phyloP scores from a whole-genome alignment of 345 rosid genomes.

The Firmiana major region DNA sequence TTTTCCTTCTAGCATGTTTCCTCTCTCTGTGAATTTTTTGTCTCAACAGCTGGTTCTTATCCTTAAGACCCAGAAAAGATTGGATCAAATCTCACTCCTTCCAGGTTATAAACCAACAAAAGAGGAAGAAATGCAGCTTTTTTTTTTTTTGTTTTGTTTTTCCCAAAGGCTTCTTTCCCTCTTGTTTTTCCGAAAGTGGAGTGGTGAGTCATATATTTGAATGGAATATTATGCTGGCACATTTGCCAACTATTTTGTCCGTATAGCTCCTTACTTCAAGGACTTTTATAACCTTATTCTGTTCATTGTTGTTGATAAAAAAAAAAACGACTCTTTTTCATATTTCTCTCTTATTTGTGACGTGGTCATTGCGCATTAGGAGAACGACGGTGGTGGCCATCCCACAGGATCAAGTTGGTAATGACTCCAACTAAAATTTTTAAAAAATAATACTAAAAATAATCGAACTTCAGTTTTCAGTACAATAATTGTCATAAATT shows the following conservation, averaged over 20 bases:
- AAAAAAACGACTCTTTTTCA: constrained; percentile 10
- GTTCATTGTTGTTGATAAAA: background rate
- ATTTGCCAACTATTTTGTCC: constrained; percentile 6
- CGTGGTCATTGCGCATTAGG: background rate
- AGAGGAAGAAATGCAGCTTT: background rate
- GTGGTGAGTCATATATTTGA: background rate
- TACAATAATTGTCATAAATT: background rate
- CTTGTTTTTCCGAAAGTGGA: background rate
- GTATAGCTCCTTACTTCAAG: constrained; percentile 7
- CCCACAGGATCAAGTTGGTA: background rate
- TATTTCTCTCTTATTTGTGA: constrained; percentile 23
- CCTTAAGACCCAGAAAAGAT: constrained; percentile 21
- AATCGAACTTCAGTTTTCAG: background rate
- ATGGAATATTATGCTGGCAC: constrained; percentile 11
- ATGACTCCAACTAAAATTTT: background rate
- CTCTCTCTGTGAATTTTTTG: background rate
- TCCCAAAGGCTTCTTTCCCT: background rate
- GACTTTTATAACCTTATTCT: constrained; percentile 2
- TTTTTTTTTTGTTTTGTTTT: no score
- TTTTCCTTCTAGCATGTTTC: constrained; percentile 71
- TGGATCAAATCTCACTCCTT: constrained; percentile 13
- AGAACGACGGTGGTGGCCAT: background rate
- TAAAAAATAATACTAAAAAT: background rate
- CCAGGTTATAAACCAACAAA: constrained; percentile 18
- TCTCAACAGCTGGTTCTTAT: constrained; percentile 7